Base-by-base conservation (phyloP, 1,284 basidiomycete genomes). In the Trametes sp. region DNA sequence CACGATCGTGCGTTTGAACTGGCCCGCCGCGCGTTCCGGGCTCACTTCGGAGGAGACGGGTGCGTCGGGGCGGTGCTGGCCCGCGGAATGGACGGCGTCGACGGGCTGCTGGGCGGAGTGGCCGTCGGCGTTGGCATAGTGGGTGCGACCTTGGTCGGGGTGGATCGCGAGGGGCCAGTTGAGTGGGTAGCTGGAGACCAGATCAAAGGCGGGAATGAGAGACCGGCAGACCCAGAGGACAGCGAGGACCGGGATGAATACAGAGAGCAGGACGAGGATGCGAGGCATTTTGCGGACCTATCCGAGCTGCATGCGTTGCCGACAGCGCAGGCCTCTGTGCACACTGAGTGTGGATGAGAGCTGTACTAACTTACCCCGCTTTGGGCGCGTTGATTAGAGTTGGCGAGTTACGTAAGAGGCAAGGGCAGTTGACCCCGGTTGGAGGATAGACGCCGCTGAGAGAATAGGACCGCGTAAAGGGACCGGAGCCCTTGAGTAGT, bases 1-100 rank as follows among this genome's bases (percentile, higher is more conserved):
- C 0, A 94, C 87, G 35, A 93, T 88, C 59, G 81, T 83, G 13
- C 85, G 76, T 46, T 59, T 72, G 61, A 73, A 78, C 33, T 61
- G 50, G 56, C 65, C 59, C 52, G 57, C 41, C 10, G 38, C 58
- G 21, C 42, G 52, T 26, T 38, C 48, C 31, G 54, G 19, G 33
- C 26, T 33, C 9, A 26, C 50, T 19, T 28, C 19, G 11, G 53
- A 45, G 8, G 45, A 28, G 16, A 6, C 38, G 14, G 51, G 21
- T 11, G 33, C 35, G 4, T 56, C 57, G 44, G 50, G 51, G 42
- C 55, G 52, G 24, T 64, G 59, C 26, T 46, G 54, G 54, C 45
- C 57, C 8, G 28, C 45, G 33, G 38, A 42, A 1, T 68, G 57
- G n/a, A 70, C 11, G 29, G 63, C 63, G 24, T 65, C 58, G 41